phyloP scores from a whole-genome alignment of 2,329 filamentous ascomycete genomes.

The Pseudogymnoascus sp. region DNA sequence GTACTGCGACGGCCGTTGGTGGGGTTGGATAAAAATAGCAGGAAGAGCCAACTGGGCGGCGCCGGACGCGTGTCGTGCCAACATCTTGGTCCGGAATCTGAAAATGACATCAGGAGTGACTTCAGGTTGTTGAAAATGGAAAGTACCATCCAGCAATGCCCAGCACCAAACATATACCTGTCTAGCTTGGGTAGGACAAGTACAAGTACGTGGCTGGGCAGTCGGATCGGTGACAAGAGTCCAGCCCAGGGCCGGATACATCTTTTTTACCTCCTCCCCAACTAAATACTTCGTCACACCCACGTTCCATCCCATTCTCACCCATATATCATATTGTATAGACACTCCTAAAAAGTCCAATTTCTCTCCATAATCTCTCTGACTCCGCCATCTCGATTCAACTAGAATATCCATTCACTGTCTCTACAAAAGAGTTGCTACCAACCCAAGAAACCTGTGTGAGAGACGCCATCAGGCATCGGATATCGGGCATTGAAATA shows the following conservation, averaged over 20 bases:
- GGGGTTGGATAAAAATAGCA: constrained; percentile 2
- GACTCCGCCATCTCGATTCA: constrained; percentile 5
- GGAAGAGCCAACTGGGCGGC: not conserved
- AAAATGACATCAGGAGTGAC: constrained; percentile 3
- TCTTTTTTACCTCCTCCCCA: not conserved
- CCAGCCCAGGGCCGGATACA: not conserved
- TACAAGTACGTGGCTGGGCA: not conserved
- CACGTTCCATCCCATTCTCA: not conserved
- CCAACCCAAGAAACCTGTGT: not conserved
- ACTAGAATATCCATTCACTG: not conserved
- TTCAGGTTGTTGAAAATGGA: not conserved
- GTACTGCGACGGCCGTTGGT: not conserved
- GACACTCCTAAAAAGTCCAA: not conserved
- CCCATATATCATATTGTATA: constrained; percentile 2
- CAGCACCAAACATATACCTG: not conserved
- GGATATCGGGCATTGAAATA: not conserved
- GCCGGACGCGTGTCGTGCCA: constrained; percentile 5
- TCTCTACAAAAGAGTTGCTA: not conserved
- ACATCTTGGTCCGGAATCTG: not conserved
- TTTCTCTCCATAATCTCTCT: constrained; percentile 2
- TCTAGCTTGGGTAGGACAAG: not conserved
- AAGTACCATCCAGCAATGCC: not conserved
- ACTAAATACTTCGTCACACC: constrained; percentile 4
- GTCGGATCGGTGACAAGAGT: not conserved
- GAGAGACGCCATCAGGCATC: not conserved